Percentiles rank a stretch among this genome's conserved stretches.
Conservation (phyloP, 257 asterid species). For the Solanum dulcamara region DNA sequence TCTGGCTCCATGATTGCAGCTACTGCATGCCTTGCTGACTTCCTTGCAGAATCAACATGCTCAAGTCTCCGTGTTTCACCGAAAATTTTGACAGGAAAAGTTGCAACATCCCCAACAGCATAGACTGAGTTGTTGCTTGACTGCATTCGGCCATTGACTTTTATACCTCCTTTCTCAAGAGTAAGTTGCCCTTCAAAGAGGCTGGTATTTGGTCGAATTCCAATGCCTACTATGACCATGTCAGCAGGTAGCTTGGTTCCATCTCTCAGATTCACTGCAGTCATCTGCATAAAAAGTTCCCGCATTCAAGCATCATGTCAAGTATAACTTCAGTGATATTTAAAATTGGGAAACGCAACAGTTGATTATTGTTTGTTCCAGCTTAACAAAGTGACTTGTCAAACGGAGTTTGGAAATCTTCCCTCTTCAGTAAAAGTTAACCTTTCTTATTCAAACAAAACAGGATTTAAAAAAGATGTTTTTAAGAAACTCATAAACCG, state of each 20-base stretch:
- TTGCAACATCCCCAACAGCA: slow-evolving; percentile 81
- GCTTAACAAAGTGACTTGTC: background rate
- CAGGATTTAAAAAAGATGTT: background rate
- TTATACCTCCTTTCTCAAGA: slow-evolving; percentile 84
- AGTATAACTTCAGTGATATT: background rate
- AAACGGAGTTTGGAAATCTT: background rate
- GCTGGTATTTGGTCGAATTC: slow-evolving; percentile 88
- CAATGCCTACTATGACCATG: slow-evolving; percentile 82
- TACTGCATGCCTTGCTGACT: slow-evolving; percentile 72
- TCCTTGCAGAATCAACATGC: slow-evolving; percentile 79
- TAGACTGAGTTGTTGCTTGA: slow-evolving; percentile 69
- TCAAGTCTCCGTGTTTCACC: slow-evolving; percentile 78
- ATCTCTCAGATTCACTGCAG: slow-evolving; percentile 72
- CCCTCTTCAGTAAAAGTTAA: background rate
- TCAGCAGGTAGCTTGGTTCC: slow-evolving; percentile 71
- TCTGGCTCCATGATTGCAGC: slow-evolving; percentile 57
- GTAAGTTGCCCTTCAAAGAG: slow-evolving; percentile 86
- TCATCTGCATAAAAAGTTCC: slow-evolving; percentile 37
- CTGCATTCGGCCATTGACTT: slow-evolving; percentile 71
- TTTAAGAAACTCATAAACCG: background rate
- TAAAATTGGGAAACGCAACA: background rate
- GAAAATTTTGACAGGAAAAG: slow-evolving; percentile 62
- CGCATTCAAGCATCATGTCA: background rate
- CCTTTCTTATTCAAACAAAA: background rate
- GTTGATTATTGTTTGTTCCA: background rate